phyloP scores from a whole-genome alignment of 2,329 filamentous ascomycete species.

The Tolypocladium endophyticum region DNA sequence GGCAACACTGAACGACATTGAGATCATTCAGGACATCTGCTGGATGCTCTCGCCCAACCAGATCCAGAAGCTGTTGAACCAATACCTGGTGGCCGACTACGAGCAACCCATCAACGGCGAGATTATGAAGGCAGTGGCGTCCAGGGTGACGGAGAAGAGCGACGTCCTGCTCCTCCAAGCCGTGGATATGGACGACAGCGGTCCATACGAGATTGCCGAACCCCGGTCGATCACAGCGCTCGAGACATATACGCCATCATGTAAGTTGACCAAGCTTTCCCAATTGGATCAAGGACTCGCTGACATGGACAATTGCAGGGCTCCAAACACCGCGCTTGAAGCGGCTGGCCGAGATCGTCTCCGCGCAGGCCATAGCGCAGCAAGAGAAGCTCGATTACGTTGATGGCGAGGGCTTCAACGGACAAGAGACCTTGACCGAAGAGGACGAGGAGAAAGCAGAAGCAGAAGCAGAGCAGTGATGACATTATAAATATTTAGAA shows the following conservation, averaged over 20 bases:
- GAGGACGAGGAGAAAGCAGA: conserved; percentile 34
- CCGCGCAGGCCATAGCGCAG: conserved; percentile 89
- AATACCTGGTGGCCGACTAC: conserved; percentile 97
- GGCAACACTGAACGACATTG: conserved; percentile 95
- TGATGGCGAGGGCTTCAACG: conserved; percentile 33
- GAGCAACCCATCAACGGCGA: conserved; percentile 99
- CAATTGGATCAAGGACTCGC: conserved; percentile 2
- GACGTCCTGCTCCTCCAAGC: conserved; percentile 88
- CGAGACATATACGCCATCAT: conserved; percentile 96
- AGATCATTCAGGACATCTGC: conserved; percentile 99
- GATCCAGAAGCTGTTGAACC: conserved; percentile 97
- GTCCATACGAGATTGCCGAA: conserved; percentile 96
- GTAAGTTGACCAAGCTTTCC: conserved; percentile 40
- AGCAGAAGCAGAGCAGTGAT: neutral
- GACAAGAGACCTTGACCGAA: conserved; percentile 37
- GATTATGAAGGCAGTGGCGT: conserved; percentile 99
- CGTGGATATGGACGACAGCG: conserved; percentile 98
- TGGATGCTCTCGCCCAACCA: conserved; percentile 99
- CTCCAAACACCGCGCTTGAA: conserved; percentile 92
- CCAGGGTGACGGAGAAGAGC: conserved; percentile 94
- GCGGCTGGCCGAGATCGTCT: conserved; percentile 95
- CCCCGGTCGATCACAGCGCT: conserved; percentile 90
- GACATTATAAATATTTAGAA: neutral
- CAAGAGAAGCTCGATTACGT: conserved; percentile 69
- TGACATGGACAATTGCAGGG: conserved; percentile 44